A percentile compares a stretch with the other conserved stretches of the same genome.
These are phyloP conservation scores for Tolypocladium endophyticum DNA, from an alignment of 2,329 filamentous ascomycete genomes.

Conservation along the genomic window DNA sequence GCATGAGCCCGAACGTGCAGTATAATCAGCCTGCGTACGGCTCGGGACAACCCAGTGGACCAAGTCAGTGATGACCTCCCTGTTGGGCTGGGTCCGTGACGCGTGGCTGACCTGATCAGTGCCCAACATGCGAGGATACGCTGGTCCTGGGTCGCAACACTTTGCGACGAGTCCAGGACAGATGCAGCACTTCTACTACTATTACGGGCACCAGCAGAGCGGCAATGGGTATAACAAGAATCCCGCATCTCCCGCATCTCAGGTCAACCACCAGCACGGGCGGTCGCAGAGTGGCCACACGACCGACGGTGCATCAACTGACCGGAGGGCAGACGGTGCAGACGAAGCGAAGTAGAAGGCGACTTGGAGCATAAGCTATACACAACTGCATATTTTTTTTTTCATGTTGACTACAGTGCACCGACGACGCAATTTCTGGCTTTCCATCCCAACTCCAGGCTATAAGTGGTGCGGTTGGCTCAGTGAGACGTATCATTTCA, in stretches of 20 bases:
- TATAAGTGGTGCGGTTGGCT: conserved; percentile 4
- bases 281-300: conserved; percentile 25
- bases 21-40: conserved; percentile 66
- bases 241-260: conserved; percentile 35
- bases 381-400: conserved; percentile 5
- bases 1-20: conserved; percentile 64
- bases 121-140: conserved; percentile 50
- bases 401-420: conserved; percentile 9
- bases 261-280: conserved; percentile 30
- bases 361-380: conserved; percentile 4
- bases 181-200: conserved; percentile 56
- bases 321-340: conserved; percentile 24
- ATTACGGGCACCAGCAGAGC: conserved; percentile 43
- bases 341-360: conserved; percentile 33
- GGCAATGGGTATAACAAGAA: conserved; percentile 44
- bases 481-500: conserved; percentile 4
- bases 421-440: conserved; percentile 11
- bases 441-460: conserved; percentile 11
- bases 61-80: conserved; percentile 50
- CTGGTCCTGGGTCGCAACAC: conserved; percentile 47
- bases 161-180: conserved; percentile 58
- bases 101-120: conserved; percentile 36
- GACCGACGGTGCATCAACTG: conserved; percentile 20
- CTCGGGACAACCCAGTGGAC: conserved; percentile 54
- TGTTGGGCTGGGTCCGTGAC: conserved; percentile 5